Base-by-base conservation (phyloP, 768 basidiomycete species). In the Trametes meyenii region DNA sequence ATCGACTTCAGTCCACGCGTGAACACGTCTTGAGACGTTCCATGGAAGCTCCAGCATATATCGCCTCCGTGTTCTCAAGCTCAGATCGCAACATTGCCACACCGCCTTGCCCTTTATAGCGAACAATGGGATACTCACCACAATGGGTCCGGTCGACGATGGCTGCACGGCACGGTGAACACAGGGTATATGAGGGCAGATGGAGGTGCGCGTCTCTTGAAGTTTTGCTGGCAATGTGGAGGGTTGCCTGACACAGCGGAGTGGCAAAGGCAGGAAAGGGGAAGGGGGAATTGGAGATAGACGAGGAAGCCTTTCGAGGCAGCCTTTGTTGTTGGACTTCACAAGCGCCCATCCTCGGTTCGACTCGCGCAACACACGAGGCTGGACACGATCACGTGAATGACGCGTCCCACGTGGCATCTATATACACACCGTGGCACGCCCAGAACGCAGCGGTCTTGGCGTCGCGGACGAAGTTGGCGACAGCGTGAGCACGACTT, bases 361-460 rank as follows among this genome's bases (percentile, higher is more conserved):
- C 39, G 50, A 60, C 62, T 60, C 62, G 58, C 55, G 58, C 5
- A 11, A 50, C 42, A 55, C 62, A 64, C 62, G 62, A 59, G 62
- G 62, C 58, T 29, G 29, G 23, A 50, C 60, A 29, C 60, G 60
- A 39, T 50, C 60, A 61, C 60, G 60, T 61, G 60, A 17, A 3
- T 29, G 33, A 50, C 60, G 24, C 60, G 53, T 14, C 46, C 55
- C 55, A 57, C 55, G 55, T 57, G 55, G 55, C 45, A n/a, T 8
- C 11, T 17, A 36, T 40, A 35, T 13, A 16, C 39, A n/a, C 49
- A 10, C 44, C 45, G 12, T 16, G 8, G 24, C 24, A 29, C 26
- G 45, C 8, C n/a, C n/a, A n/a, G n/a, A n/a, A n/a, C 8, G 29
- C 29, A 8, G 8, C 8, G 29, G 29, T 33, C 29, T 33, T 33